Base-by-base conservation (phyloP, 176 grass and related monocot species). In the Carex cristatella region DNA sequence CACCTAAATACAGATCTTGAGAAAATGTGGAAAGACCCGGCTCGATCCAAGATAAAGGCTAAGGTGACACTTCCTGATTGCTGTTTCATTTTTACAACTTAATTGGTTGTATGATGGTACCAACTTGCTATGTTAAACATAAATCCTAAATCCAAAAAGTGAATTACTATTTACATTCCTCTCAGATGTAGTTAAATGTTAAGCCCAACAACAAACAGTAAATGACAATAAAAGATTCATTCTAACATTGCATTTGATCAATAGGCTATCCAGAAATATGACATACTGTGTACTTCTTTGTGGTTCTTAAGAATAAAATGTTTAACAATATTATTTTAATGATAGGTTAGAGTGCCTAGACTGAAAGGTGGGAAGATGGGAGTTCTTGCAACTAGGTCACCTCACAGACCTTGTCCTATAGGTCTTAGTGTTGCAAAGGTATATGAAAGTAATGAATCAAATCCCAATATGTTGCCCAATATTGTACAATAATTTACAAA, bases 341-440 rank as follows among this genome's bases (percentile, higher is more conserved):
- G 65, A 84, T 85, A 98, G 95, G 91, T 98, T 74, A 94, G 95
- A 91, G 95, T 94, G 31, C 95, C 95, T 65, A 98, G 88, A 73
- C 35, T 98, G 84, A 93, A 94, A 84, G 95, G 95, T n/a, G 85
- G 77, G 49, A 98, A 94, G 83, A 94, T 93, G 89, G 95, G 93
- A 18, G 86, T 98, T 61, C 84, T 98, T 82, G 89, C 95, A 55
- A 94, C 95, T 76, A 91, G 95, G 70, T 92, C 93, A 1, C 95
- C 95, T 1, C 95, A 94, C 87, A 83, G 95, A 30, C 95, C 95
- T 90, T 94, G 94, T 83, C 95, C 95, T 80, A 93, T 94, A 70
- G 95, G 95, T 67, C 93, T 98, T 1, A 98, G 91, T 82, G 88
- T 98, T 89, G 95, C 93, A 42, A 98, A 98, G 89, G 95, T 94